Conservation (phyloP, 1,139 yeast genomes). For the Kodamaea plutei region DNA sequence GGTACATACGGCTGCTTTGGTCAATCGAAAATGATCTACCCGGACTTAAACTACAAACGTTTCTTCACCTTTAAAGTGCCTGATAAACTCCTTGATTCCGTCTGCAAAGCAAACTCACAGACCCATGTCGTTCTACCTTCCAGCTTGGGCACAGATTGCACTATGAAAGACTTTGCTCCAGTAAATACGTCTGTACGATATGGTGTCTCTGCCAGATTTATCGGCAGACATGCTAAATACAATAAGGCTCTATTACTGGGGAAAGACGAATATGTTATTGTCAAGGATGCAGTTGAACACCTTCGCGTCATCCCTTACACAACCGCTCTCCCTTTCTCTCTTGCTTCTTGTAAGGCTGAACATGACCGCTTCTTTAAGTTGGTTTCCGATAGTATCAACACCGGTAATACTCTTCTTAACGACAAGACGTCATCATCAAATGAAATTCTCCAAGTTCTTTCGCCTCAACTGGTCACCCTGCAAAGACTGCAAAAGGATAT, state of each 20-base stretch:
- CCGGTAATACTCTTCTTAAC: constrained; percentile 12
- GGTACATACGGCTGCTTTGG: constrained; percentile 17
- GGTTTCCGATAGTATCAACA: constrained; percentile 9
- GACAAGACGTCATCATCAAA: background rate
- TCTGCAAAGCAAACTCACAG: constrained; percentile 18
- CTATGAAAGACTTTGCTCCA: constrained; percentile 17
- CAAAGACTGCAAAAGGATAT: background rate
- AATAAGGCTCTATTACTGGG: background rate
- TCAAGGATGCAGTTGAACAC: constrained; percentile 27
- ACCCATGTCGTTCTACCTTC: constrained; percentile 22
- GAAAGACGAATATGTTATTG: constrained; percentile 38
- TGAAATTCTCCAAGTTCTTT: background rate
- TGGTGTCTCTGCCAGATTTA: constrained; percentile 20
- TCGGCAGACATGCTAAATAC: constrained; percentile 22
- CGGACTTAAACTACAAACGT: constrained; percentile 12
- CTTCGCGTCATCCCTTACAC: constrained; percentile 26
- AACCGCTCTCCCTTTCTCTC: constrained; percentile 5
- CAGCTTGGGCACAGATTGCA: constrained; percentile 14
- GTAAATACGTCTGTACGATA: constrained; percentile 14
- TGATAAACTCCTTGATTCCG: constrained; percentile 18
- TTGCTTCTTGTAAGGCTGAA: constrained; percentile 13
- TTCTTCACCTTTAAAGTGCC: constrained; percentile 24
- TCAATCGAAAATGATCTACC: constrained; percentile 6
- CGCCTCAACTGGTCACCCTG: background rate
- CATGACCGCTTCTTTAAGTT: constrained; percentile 8